Evolutionary conservation across 345 rosid species (phyloP).

Genomic region (Euphorbia lathyris): DNA sequence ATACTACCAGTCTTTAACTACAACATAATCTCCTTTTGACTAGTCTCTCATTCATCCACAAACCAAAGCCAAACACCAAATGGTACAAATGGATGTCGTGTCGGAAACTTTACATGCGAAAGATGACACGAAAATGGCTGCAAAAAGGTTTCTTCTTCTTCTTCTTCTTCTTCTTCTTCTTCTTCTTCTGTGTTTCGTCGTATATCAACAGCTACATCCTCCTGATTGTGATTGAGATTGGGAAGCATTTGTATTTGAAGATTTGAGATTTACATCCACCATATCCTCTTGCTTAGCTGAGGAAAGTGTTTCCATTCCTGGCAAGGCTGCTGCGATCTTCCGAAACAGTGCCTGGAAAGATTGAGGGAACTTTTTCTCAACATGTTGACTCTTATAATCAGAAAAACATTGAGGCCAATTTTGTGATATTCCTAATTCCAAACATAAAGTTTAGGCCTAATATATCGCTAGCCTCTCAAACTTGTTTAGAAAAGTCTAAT

Average conservation of each 20-base stretch:
- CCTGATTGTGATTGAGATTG: slow-evolving; percentile 66
- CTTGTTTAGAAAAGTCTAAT: no score
- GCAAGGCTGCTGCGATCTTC: slow-evolving; percentile 89
- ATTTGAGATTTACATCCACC: slow-evolving; percentile 92
- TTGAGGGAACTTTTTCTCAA: background rate
- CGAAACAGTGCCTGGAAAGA: slow-evolving; percentile 64
- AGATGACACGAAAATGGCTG: slow-evolving; percentile 7
- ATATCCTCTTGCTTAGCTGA: slow-evolving; percentile 87
- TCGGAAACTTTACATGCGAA: slow-evolving; percentile 28
- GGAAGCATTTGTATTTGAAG: slow-evolving; percentile 61
- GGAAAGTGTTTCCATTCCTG: slow-evolving; percentile 91
- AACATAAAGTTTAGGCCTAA: background rate
- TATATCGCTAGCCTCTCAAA: no score
- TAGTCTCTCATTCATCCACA: slow-evolving; percentile 4
- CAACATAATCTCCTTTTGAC: slow-evolving; percentile 17
- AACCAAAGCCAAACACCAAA: slow-evolving; percentile 21
- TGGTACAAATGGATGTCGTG: slow-evolving; percentile 22
- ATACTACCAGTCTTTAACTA: slow-evolving; percentile 30
- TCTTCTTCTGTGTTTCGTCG: slow-evolving; percentile 9
- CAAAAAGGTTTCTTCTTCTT: background rate
- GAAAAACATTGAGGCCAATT: background rate
- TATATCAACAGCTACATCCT: slow-evolving; percentile 68
- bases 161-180: slow-evolving; percentile 3
- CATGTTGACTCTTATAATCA: background rate
- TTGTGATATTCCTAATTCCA: background rate